Evolutionary conservation across 2,329 filamentous ascomycete genomes (phyloP), one percentile per base, ranked within the genome.

Genomic region (Taxawa tesnikishii): DNA sequence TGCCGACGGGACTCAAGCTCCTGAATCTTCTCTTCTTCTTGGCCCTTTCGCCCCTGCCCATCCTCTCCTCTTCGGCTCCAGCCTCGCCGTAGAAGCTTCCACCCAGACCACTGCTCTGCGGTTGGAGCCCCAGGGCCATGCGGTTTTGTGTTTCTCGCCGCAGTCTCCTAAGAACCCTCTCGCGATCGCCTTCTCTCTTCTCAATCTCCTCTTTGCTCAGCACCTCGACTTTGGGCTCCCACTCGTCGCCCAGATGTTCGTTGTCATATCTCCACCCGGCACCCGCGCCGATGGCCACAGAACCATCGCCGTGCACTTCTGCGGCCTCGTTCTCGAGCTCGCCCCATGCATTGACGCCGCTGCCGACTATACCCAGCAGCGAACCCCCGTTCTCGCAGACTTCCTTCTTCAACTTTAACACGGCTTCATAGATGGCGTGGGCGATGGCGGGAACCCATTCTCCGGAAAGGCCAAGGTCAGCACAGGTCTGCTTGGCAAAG

Each of bases 151-250:
- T 96, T 56, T 98, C 90, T 51, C 90, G 71, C 34, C 90, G 73
- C 40, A 94, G 61, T 37, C 90, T 71, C 37, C 90, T 71, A 24
- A 94, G 80, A 56, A 96, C 84, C 34, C 90, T 70, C 57, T 98
- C 90, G 26, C 90, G 73, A 51, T 98, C 90, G 31, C 84, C 84
- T 56, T 98, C 90, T 16, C 90, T 75, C 62, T 93, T 93, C 59
- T 98, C 90, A 33, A 98, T 96, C 51, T 98, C 90, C 47, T 98
- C 90, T 46, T 94, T 93, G 24, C 79, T 87, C 2, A 98, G 61
- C 0, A 63, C 59, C 43, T 68, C 64, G 13, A 68, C 57, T 41
- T 64, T 64, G 2, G 64, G 64, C 39, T 67, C 63, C 64, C 64
- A 68, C 28, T 65, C 63, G 23, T 55, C 54, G 26, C 61, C 87